These are phyloP conservation scores for Euphrasia arctica DNA, from an alignment of 305 asterid genomes.

Conservation along the genomic window DNA sequence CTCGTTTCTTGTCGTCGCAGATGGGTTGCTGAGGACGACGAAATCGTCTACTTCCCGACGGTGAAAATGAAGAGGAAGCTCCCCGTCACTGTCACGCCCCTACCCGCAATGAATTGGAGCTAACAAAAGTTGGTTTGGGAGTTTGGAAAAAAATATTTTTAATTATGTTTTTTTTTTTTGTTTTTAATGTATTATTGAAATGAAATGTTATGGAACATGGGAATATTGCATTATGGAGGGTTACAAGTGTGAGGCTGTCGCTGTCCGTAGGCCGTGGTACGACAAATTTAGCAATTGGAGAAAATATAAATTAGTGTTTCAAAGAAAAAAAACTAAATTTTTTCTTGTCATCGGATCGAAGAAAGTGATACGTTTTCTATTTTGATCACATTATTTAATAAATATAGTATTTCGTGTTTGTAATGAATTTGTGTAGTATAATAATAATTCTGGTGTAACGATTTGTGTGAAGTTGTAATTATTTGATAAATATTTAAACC, in stretches of 20 bases:
- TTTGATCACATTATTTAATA: no score
- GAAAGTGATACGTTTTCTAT: no score
- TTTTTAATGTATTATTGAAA: conserved; percentile 10
- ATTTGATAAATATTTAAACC: no score
- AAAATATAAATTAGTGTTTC: conserved; percentile 12
- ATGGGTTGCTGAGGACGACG: conserved; percentile 80
- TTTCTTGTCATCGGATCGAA: no score
- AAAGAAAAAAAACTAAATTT: no score
- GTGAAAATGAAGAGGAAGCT: conserved; percentile 91
- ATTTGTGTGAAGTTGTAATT: no score
- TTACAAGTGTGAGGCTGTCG: conserved; percentile 27
- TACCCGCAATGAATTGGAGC: conserved; percentile 33
- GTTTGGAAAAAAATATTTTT: background rate
- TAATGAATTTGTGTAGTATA: no score
- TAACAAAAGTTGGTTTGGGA: conserved; percentile 22
- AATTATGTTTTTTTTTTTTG: background rate
- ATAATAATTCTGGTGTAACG: no score
- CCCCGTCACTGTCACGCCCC: conserved; percentile 72
- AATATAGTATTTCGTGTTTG: no score
- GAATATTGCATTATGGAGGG: conserved; percentile 21
- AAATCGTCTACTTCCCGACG: conserved; percentile 79
- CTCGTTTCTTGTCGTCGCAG: conserved; percentile 35
- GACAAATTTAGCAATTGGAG: conserved; percentile 28
- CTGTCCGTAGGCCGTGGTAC: conserved; percentile 32
- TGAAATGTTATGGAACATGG: conserved; percentile 16